phyloP scores from a whole-genome alignment of 176 grass and related monocot species.

The Ensete glaucum region DNA sequence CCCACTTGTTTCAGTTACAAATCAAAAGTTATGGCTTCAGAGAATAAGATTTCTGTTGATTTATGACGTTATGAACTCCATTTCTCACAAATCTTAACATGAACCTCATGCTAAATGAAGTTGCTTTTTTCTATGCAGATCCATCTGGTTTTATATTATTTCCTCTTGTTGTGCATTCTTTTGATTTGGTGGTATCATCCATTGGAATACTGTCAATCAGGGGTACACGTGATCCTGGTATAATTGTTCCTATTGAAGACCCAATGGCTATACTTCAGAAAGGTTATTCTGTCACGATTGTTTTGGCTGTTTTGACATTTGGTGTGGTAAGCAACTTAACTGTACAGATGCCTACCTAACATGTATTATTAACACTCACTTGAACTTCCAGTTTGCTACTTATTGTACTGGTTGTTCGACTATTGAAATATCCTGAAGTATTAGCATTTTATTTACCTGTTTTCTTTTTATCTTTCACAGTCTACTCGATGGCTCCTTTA shows the following conservation, averaged over 20 bases:
- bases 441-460: background rate
- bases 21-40: background rate
- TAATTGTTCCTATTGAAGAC: slow-evolving; percentile 61
- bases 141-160: slow-evolving; percentile 98
- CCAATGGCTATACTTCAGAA: slow-evolving; percentile 96
- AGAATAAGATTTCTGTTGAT: background rate
- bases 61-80: background rate
- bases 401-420: background rate
- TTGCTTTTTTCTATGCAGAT: slow-evolving; percentile 55
- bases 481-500: slow-evolving; percentile 98
- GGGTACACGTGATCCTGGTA: slow-evolving; percentile 68
- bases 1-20: background rate
- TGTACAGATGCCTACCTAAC: background rate
- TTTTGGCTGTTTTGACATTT: slow-evolving; percentile 84
- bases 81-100: background rate
- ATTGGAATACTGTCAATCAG: slow-evolving; percentile 93
- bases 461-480: slow-evolving; percentile 27
- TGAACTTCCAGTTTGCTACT: background rate
- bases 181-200: slow-evolving; percentile 97
- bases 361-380: background rate
- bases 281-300: slow-evolving; percentile 88
- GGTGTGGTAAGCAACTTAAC: slow-evolving; percentile 67
- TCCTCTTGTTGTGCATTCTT: slow-evolving; percentile 97
- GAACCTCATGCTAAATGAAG: background rate
- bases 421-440: background rate